Base-by-base conservation (phyloP, 75 land plant genomes). In the Gnetum montanum region DNA sequence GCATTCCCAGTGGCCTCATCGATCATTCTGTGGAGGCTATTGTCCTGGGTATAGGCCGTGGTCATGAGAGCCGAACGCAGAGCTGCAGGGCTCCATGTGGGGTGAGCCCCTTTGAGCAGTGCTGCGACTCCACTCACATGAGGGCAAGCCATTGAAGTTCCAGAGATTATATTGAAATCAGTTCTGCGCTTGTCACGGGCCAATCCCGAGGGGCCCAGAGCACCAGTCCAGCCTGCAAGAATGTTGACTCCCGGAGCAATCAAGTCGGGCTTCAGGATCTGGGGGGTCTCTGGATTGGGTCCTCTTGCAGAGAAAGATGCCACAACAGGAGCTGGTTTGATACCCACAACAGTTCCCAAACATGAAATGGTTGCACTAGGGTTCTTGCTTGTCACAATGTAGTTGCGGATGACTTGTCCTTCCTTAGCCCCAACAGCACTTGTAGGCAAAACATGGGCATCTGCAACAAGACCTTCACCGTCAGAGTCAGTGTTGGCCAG, bases 1-100 rank as follows among this genome's bases (percentile, higher is more conserved):
- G 58, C 48, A 43, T 86, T 74, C 1, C 88, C 92, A 0, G 84
- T 77, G 7, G 88, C 59, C 40, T 90, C 94, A 38, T 90, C 96
- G 4, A 69, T 4, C 80, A 91, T 70, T 0, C 72, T 61, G 12
- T 57, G 60, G 4, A 61, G 59, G 1, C 56, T 57, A 65, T 64
- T 79, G 66, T 89, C 95, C 7, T 49, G 31, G 12, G 65, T 64
- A 29, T 80, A 78, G 2, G 96, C 84, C 1, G 93, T 87, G 1
- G 96, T 90, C 93, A 87, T 87, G 34, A 90, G 57, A 0, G 96
- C 96, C 4, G 96, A 90, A n/a, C 62, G 36, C 18, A 90, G 80
- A 4, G 85, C 88, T 1, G 96, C 93, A 0, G 96, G 93, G 46
- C 79, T 69, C 96, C 97, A 91, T 0, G 55, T 61, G 1, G 94